Conservation (phyloP, 2,329 filamentous ascomycete genomes). For the Xylariaceae sp. region DNA sequence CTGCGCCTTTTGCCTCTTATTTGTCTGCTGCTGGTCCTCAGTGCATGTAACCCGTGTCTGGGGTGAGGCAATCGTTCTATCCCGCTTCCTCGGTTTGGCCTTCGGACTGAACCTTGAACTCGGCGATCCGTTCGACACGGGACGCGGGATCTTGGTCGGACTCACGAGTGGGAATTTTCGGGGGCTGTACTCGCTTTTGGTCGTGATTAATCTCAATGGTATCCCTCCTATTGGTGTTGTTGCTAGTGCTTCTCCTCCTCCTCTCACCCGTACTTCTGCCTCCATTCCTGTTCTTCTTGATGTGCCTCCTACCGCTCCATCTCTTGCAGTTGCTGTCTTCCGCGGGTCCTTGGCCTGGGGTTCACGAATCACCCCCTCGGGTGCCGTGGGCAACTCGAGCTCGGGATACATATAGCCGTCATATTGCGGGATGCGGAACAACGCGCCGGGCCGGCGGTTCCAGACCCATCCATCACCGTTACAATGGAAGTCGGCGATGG, state of each 20-base stretch:
- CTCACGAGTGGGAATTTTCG: constrained; percentile 11
- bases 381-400: constrained; percentile 34
- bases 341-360: constrained; percentile 19
- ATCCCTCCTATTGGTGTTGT: not conserved
- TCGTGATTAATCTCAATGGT: not conserved
- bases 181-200: constrained; percentile 10
- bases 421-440: constrained; percentile 41
- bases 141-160: constrained; percentile 14
- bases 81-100: constrained; percentile 7
- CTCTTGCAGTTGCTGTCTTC: constrained; percentile 1
- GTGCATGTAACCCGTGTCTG: not conserved
- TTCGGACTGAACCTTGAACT: constrained; percentile 1
- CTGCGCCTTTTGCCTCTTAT: not conserved
- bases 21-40: not conserved
- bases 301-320: not conserved
- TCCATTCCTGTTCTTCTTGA: too few species aligned
- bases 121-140: constrained; percentile 4
- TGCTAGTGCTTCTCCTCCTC: not conserved
- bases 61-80: not conserved
- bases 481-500: constrained; percentile 38
- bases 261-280: not conserved
- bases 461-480: constrained; percentile 34
- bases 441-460: constrained; percentile 36
- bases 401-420: constrained; percentile 38
- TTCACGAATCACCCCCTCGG: constrained; percentile 36